Evolutionary conservation across 441 rosid species (phyloP), one percentile per base, ranked within the genome.

Genomic region (Omphalea diandra): DNA sequence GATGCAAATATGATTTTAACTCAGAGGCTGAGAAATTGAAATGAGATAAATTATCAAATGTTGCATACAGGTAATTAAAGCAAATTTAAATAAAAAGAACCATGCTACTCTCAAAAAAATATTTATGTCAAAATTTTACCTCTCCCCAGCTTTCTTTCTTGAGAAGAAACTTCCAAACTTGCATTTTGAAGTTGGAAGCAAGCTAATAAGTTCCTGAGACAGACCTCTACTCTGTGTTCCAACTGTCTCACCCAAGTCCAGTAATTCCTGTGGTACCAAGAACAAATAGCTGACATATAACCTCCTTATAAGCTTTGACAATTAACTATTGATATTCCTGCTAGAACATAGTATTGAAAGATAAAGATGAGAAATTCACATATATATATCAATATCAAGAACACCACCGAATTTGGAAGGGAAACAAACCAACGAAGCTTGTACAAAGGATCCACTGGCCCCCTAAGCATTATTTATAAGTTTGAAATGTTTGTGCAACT

Each of bases 171-270:
- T 69, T 59, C 88, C 72, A 32, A 85, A 83, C 83, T 85, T 87
- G 86, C 82, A 89, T 71, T 84, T 85, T 53, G 90, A 84, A 69
- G 82, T 75, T 47, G 94, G 94, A 62, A 89, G 91, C 77, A 74
- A 60, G 55, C 83, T 68, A 41, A 88, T 86, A 50, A 77, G 80
- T 68, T 88, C 91, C 67, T 82, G 82, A 20, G 91, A 76, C 36
- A 88, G 90, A 54, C 94, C 94, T 74, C 87, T 79, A 69, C 78
- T 88, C 75, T 86, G 85, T 61, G 86, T 80, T 69, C 94, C 91
- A 11, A 86, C 89, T 33, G 89, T 49, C 79, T 88, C 91, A 11
- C 94, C 94, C 38, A 89, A 73, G 82, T 89, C 87, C 35, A 89
- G 82, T 72, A 89, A 82, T 79, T 89, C 91, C 94, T 89, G 83